Base-by-base conservation (phyloP, 768 basidiomycete species). In the Punctularia strigosozonata region DNA sequence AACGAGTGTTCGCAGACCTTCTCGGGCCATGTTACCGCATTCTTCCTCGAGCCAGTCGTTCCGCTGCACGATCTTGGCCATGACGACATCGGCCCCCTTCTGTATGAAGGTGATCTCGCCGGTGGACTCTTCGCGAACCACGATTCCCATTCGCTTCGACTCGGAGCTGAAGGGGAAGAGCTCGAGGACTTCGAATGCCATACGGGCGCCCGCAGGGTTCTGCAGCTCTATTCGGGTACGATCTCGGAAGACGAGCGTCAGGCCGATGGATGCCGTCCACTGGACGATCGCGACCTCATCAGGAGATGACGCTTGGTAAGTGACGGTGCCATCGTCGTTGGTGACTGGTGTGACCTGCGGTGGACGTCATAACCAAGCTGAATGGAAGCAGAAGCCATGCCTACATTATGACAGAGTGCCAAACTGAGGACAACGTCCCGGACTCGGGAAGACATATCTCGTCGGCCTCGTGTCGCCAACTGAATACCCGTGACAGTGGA, bases 21-120 rank as follows among this genome's bases (percentile, higher is more conserved):
- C 95, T 13, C 94, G 68, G 1, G 94, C 94, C 94, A 99, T 98
- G 54, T 99, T 98, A 7, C 81, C 92, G 6, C 86, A 90, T 60
- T 99, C 95, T 55, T 99, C 95, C 50, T 99, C 95, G 2, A 99
- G 68, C 95, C 95, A 98, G 59, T 98, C 95, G 56, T 98, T 98
- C 50, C 84, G 76, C 54, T 88, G 89, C 25, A 98, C 94, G 38
- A 99, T 90, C 50, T 71, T 75, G 19, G 81, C 70, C 95, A 99
- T 98, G 28, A 98, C 88, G n/a, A 92, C 90, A 53, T 99, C 95
- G 0, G 94, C 95, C 19, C 95, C 95, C 55, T 99, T 99, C 53
- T 98, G 89, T 42, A 91, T 63, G 61, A 99, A 99, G 7, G 70
- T 76, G 37, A 92, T 78, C 43, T 92, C 88, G 36, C 81, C 77